Base-by-base conservation (phyloP, 257 asterid species). In the Primulina tabacum region DNA sequence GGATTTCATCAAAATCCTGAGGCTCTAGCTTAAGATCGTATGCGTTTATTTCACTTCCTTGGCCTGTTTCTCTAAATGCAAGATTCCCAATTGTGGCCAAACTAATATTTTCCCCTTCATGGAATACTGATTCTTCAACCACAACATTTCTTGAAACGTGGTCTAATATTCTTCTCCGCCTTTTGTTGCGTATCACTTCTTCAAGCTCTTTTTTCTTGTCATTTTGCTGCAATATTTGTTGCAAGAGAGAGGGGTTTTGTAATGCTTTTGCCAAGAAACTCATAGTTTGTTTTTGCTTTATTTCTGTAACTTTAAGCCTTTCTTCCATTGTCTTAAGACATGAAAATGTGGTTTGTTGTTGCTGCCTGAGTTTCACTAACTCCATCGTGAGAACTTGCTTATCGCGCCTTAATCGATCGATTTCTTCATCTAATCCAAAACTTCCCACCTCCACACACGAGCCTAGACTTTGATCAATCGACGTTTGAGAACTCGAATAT, bases 351-450 rank as follows among this genome's bases (percentile, higher is more conserved):
- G 35, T 70, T 60, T 89, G 96, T 50, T 92, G 95, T 38, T 82
- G 91, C 65, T 86, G 95, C 29, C 92, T 79, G 7, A 92, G 88
- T 34, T 85, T 85, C 76, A 89, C 86, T 55, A 92, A 58, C 32
- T 92, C 97, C 85, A 43, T 61, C 83, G 76, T 75, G 8, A 92
- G 11, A 0, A 81, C 80, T 1, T 86, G 88, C 68, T 83, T 89
- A 75, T 92, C 90, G 6, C 90, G 80, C 70, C 80, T 82, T 62
- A 92, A 63, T 7, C 76, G 76, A 11, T 86, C 90, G n/a, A 87
- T 64, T 76, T 86, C 95, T 0, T 72, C 84, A 2, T 88, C 90
- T 33, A 85, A 28, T 14, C 90, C 93, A n/a, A 84, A 84, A n/a
- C 81, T 77, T 62, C 90, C 95, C n/a, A 86, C 59, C 65, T 89